A percentile compares a stretch with the other conserved stretches of the same genome.
phyloP scores from a whole-genome alignment of 2,329 filamentous ascomycete species.

The Dissoconium aciculare region DNA sequence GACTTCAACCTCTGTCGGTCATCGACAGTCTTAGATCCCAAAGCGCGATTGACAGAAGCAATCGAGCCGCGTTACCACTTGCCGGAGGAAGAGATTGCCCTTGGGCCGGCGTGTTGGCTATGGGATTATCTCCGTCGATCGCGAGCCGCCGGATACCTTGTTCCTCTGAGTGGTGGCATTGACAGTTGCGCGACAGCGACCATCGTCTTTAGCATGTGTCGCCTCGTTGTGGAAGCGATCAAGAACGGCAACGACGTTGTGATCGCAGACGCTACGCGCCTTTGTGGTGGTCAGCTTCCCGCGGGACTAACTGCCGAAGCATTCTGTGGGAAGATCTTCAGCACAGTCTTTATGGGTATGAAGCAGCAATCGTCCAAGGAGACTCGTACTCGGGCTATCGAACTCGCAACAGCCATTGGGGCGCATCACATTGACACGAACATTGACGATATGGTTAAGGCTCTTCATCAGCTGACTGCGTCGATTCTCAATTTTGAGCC shows the following conservation, averaged over 20 bases:
- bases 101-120: conserved; percentile 50
- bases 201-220: conserved; percentile 35
- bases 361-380: conserved; percentile 49
- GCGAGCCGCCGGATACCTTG: conserved; percentile 39
- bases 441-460: conserved; percentile 52
- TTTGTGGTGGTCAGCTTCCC: conserved; percentile 39
- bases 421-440: conserved; percentile 58
- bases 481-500: conserved; percentile 45
- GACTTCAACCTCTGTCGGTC: conserved; percentile 29
- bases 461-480: conserved; percentile 45
- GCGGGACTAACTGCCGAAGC: conserved; percentile 39
- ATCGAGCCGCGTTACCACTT: conserved; percentile 40
- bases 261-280: conserved; percentile 37
- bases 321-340: conserved; percentile 44
- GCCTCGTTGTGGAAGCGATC: conserved; percentile 40
- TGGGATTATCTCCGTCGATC: conserved; percentile 48
- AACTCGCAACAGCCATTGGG: conserved; percentile 48
- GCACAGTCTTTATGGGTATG: conserved; percentile 57
- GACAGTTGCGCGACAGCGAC: conserved; percentile 44
- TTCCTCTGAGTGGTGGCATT: conserved; percentile 46
- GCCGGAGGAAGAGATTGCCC: conserved; percentile 53
- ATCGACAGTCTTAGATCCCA: conserved; percentile 5
- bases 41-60: conserved; percentile 30
- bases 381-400: conserved; percentile 50
- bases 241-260: conserved; percentile 39